A percentile compares a stretch with the other conserved stretches of the same genome.
Conservation (phyloP, 2,329 filamentous ascomycete species). For the Diaporthe vexans region DNA sequence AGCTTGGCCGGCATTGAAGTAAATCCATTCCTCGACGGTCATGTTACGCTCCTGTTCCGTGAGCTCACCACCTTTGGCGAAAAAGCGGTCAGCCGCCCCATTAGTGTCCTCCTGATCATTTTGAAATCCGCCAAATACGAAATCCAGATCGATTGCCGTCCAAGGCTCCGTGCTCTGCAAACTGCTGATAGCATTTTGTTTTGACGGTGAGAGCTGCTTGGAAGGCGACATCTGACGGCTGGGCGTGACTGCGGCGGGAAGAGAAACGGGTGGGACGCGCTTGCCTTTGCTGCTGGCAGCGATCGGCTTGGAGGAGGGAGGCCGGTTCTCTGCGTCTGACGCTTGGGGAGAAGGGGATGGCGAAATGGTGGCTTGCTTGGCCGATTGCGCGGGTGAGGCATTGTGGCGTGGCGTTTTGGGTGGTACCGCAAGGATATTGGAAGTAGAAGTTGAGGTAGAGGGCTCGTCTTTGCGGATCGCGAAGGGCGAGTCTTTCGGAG, state of each 20-base stretch:
- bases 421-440: constrained; percentile 39
- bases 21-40: constrained; percentile 95
- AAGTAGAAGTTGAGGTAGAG: constrained; percentile 45
- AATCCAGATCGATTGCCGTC: constrained; percentile 82
- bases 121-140: constrained; percentile 68
- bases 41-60: constrained; percentile 85
- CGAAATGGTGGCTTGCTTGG: constrained; percentile 68
- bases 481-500: constrained; percentile 42
- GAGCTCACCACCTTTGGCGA: constrained; percentile 72
- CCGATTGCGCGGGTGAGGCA: constrained; percentile 61
- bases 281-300: constrained; percentile 60
- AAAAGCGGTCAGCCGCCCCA: constrained; percentile 63
- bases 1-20: constrained; percentile 82
- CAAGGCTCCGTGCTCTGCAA: constrained; percentile 75
- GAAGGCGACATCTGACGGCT: constrained; percentile 70
- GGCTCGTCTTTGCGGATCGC: constrained; percentile 49
- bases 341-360: constrained; percentile 80
- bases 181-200: constrained; percentile 63
- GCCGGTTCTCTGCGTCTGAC: constrained; percentile 85
- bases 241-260: constrained; percentile 60
- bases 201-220: constrained; percentile 53
- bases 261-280: constrained; percentile 60
- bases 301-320: constrained; percentile 75
- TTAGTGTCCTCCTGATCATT: constrained; percentile 61
- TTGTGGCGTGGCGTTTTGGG: constrained; percentile 58